These are phyloP conservation scores for Dissophora ornata DNA, from an alignment of 192 early-diverging fungal species.

Conservation along the genomic window DNA sequence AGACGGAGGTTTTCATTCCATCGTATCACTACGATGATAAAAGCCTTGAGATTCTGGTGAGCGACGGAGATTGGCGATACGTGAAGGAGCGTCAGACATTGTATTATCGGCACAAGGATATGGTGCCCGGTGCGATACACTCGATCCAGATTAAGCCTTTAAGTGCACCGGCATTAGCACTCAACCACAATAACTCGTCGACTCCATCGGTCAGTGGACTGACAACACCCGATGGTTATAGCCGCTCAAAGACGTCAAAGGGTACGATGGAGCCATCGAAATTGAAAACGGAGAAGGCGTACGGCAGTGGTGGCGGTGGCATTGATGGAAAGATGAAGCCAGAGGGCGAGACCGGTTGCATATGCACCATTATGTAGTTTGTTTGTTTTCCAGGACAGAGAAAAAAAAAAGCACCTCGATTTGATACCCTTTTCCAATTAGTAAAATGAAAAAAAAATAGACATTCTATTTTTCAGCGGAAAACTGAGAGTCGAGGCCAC, in stretches of 20 bases:
- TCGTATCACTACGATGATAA: constrained; percentile 72
- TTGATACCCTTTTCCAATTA: too few relatives aligned
- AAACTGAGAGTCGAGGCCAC: too few relatives aligned
- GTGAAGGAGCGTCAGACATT: constrained; percentile 74
- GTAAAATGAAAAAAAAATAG: too few relatives aligned
- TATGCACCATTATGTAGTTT: constrained; percentile 44
- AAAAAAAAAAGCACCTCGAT: too few relatives aligned
- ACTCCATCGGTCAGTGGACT: constrained; percentile 2
- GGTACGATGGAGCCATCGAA: constrained; percentile 23
- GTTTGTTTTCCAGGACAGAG: too few relatives aligned
- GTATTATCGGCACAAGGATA: constrained; percentile 61
- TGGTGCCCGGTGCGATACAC: constrained; percentile 37
- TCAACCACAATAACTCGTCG: constrained; percentile 16
- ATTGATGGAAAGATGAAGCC: background rate
- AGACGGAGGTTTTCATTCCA: constrained; percentile 81
- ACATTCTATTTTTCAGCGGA: too few relatives aligned
- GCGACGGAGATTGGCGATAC: constrained; percentile 80
- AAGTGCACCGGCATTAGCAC: background rate
- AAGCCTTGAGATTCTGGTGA: constrained; percentile 65
- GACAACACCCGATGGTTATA: background rate
- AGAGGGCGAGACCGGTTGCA: constrained; percentile 37
- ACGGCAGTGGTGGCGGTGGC: constrained; percentile 5
- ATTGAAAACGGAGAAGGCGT: constrained; percentile 21
- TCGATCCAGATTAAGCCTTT: constrained; percentile 37
- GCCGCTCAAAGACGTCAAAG: background rate